Conservation (phyloP, 2,329 filamentous ascomycete species). For the Pezicula carpinea region DNA sequence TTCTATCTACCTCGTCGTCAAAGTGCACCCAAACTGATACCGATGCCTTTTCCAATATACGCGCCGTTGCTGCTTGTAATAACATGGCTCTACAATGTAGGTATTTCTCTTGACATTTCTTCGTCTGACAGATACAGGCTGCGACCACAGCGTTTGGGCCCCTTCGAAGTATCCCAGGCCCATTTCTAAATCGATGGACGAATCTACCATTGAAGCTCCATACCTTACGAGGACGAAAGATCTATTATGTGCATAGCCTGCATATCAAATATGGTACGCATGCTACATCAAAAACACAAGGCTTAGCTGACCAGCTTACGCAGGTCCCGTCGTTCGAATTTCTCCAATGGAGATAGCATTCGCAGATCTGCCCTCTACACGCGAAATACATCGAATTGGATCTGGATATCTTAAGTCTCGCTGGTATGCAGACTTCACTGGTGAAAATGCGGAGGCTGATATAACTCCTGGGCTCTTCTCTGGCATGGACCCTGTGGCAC, state of each 20-base stretch:
- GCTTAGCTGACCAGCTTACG: not conserved
- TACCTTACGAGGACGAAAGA: conserved; percentile 6
- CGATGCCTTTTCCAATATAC: not conserved
- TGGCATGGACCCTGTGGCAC: conserved; percentile 33
- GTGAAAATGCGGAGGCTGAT: conserved; percentile 3
- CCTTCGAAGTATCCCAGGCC: conserved; percentile 6
- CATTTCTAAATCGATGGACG: conserved; percentile 6
- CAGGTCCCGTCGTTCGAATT: conserved; percentile 4
- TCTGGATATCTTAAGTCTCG: conserved; percentile 29
- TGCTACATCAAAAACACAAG: not conserved
- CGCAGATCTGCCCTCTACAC: conserved; percentile 30
- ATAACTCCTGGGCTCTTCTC: conserved; percentile 31
- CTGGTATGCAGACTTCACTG: conserved; percentile 26
- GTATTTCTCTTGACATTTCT: not conserved
- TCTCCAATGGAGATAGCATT: conserved; percentile 35
- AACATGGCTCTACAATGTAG: conserved; percentile 1
- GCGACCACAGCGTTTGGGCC: not conserved
- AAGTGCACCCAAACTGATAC: too few relatives aligned
- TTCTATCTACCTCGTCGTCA: not conserved
- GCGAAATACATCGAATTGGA: conserved; percentile 31
- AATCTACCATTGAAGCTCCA: conserved; percentile 5
- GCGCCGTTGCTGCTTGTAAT: not conserved
- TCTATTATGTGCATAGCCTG: conserved; percentile 10
- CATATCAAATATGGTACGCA: conserved; percentile 9
- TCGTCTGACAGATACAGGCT: not conserved